Base-by-base conservation (phyloP, 805 yeast genomes). In the Cyberlindnera xishuangbannaensis region DNA sequence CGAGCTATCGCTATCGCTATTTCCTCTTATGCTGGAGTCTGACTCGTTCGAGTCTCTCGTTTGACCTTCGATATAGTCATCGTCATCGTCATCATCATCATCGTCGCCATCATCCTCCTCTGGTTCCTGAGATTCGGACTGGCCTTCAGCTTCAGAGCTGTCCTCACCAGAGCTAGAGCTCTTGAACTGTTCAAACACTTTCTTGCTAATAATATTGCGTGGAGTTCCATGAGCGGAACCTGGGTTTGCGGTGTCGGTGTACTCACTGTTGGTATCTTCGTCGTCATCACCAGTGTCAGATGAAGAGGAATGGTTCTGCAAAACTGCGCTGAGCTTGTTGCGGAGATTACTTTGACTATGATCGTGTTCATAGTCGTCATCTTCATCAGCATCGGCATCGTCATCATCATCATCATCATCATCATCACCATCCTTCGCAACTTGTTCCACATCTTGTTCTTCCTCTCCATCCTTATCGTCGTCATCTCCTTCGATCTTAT, bases 71-170 rank as follows among this genome's bases (percentile, higher is more conserved):
- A 20, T 12, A 12, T 20, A 20, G 23, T 20, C 23, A 12, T 20
- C 23, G n/a, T n/a, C n/a, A n/a, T 47, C 53, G 16, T 50, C 51
- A 18, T 48, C 54, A 3, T 45, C 59, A 6, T 34, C 22, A 11
- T 19, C 11, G 8, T 19, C 22, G 22, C 11, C 22, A 31, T 31
- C 44, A 5, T 33, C 40, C 3, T 33, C 39, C 7, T 52, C 56
- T 14, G 15, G 21, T 28, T 17, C 27, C 30, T 55, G 25, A 21
- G 26, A 18, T 23, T 19, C 28, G 48, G 51, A 49, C 55, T 53
- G 20, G 42, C 48, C 29, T 46, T 58, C 13, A 43, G 55, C 64
- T 17, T 30, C 37, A 19, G 53, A 53, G 18, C 56, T 58, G 13
- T 33, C 32, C n/a, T 21, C 36, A 12, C 27, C 21, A 6, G 37